A percentile compares a stretch with the other conserved stretches of the same genome.
Conservation (phyloP, 805 yeast genomes). For the Yamadazyma scolyti region DNA sequence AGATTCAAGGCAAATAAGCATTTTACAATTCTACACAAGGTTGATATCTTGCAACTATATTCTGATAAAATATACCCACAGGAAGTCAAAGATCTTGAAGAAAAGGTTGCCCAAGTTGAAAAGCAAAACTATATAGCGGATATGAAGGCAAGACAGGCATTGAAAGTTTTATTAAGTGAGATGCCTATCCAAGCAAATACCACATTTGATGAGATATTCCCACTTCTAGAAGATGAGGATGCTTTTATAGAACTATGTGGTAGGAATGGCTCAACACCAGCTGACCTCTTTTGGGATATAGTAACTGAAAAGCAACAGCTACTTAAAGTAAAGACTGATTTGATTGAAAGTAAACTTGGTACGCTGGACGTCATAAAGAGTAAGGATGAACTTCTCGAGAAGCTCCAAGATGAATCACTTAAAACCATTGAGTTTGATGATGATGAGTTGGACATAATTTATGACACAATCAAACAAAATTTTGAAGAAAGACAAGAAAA, state of each 20-base stretch:
- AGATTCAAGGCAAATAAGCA: constrained; percentile 60
- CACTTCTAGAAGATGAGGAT: constrained; percentile 48
- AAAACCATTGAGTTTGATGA: too few species aligned
- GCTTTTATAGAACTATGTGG: constrained; percentile 64
- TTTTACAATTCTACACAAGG: constrained; percentile 46
- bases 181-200: constrained; percentile 44
- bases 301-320: constrained; percentile 59
- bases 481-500: constrained; percentile 13
- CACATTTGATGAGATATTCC: constrained; percentile 59
- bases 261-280: constrained; percentile 70
- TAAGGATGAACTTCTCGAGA: too few species aligned
- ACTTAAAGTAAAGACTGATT: constrained; percentile 56
- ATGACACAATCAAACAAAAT: constrained; percentile 24
- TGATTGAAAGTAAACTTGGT: too few species aligned
- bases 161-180: constrained; percentile 45
- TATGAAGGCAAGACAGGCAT: constrained; percentile 62
- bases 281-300: constrained; percentile 73
- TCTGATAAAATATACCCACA: constrained; percentile 33
- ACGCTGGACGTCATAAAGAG: too few species aligned
- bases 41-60: constrained; percentile 59
- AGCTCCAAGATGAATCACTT: too few species aligned
- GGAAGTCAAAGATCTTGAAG: constrained; percentile 16
- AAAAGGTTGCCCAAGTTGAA: constrained; percentile 20
- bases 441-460: constrained; percentile 24
- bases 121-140: constrained; percentile 51